Base-by-base conservation (phyloP, 202 grass and related monocot species). In the Elaeis oleifera region DNA sequence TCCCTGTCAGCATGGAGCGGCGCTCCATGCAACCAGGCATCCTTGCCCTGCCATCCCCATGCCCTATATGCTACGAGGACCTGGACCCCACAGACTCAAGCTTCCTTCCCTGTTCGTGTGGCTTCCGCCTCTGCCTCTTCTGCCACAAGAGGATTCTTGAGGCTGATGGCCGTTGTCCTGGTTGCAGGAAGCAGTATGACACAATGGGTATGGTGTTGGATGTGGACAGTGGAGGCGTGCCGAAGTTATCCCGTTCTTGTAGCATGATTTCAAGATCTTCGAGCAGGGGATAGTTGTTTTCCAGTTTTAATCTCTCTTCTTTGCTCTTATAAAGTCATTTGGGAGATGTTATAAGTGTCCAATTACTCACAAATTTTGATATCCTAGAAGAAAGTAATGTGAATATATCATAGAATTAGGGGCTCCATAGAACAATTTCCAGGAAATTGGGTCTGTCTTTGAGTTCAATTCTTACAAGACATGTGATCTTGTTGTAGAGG, bases 51-150 rank as follows among this genome's bases (percentile, higher is more conserved):
- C 85, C 88, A 19, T 73, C 79, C 14, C 71, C 95, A 15, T 99
- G 95, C n/a, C 95, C 95, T 18, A 99, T 99, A 58, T 99, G 95
- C 74, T 99, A 54, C 0, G 85, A 99, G 64, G 95, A 99, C 77
- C 81, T 99, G 56, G 95, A 99, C 53, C 70, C 13, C 5, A 99
- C 95, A 0, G 89, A 99, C 52, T 85, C 88, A 0, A 99, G 94
- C 66, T 99, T 99, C 76, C 73, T 77, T 23, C 88, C 94, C 48
- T 99, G 94, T 69, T 74, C 59, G 20, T 99, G 94, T 84, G 85
- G 85, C 16, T 99, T 99, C 65, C 82, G 69, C 60, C 67, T 99
- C 58, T 99, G 94, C 71, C 88, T 99, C 50, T 99, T 99, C 77
- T 99, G 94, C 71, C 85, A 99, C 80, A 92, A 99, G 65, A 89